Evolutionary conservation across 2,329 filamentous ascomycete species (phyloP), one percentile per base, ranked within the genome.

Genomic region (Claviceps fusiformis): DNA sequence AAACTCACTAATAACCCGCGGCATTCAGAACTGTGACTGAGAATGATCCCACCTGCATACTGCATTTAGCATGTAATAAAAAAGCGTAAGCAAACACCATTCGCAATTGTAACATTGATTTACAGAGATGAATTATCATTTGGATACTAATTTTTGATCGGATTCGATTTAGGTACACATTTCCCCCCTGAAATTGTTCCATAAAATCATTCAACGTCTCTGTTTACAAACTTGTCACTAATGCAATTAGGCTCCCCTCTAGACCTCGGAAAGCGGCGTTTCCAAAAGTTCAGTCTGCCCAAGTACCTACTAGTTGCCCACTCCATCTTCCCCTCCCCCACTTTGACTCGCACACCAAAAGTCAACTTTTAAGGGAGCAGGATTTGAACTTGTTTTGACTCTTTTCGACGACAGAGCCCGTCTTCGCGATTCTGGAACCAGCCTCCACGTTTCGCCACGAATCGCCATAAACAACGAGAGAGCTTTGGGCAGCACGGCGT

Each of bases 331-430:
- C 61, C 59, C 60, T 60, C 60, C 61, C 61, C 61, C 61, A 62
- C 60, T 59, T 62, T 61, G 58, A 55, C 56, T 57, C 54, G 53
- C 60, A 54, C 58, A 60, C 60, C 56, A 62, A 59, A 62, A 60
- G 56, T 57, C 54, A 56, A 53, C 49, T 55, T 44, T 54, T 48
- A 35, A 50, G 51, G 50, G 52, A 47, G 17, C 41, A 53, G 55
- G 51, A 53, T 52, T 53, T 54, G 53, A 56, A 55, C 50, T 58
- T 54, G 49, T 55, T 53, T 54, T 47, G 24, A 27, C 27, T 43
- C 31, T 50, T 49, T 27, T 39, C 35, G 46, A 50, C 45, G 46
- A 43, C 45, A 55, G 45, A 11, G 35, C 39, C 31, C 15, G 29
- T 27, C 43, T 43, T 48, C 27, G 39, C 29, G 35, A 33, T 19